Base-by-base conservation (phyloP, 1,284 basidiomycete genomes). In the Puccinia novopanici region DNA sequence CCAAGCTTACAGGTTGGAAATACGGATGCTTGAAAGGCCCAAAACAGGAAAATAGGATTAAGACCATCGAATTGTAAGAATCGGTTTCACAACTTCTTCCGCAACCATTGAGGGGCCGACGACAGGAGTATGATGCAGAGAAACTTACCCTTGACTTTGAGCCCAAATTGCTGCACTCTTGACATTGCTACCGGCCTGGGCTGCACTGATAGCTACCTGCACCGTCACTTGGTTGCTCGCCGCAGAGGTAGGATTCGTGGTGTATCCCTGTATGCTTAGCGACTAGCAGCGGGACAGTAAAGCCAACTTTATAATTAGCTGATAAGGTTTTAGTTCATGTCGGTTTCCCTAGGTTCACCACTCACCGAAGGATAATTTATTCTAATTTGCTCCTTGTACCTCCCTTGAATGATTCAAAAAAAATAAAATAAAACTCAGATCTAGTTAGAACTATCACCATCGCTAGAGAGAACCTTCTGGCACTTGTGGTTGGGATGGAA, bases 221-320 rank as follows among this genome's bases (percentile, higher is more conserved):
- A 79, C 55, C 2, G 76, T 79, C 8, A 79, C 76, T 55, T 57
- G 65, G 24, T 79, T 79, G 17, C 27, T 30, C 2, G 54, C 55
- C 37, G 34, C 24, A 40, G 67, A 55, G 12, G 52, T 57, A 45
- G 76, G 42, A 37, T 79, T 54, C 40, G 13, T 45, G 50, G 76
- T 57, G 34, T 59, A 59, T 15, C 76, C 76, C 48, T 79, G 76
- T 19, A 79, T 3, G 10, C 10, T 70, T n/a, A 79, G 30, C 3
- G 67, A 27, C 76, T 79, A 37, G 19, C 19, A 27, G 10, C 34
- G n/a, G 45, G 52, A 27, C 2, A 27, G 6, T 0, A 24, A n/a
- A 54, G 3, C 27, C 15, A 54, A 12, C 34, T 72, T 48, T 30
- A 34, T n/a, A n/a, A n/a, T n/a, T n/a, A n/a, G n/a, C n/a, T n/a